Conservation (phyloP, 805 yeast genomes). For the Wickerhamomyces strasburgensis region DNA sequence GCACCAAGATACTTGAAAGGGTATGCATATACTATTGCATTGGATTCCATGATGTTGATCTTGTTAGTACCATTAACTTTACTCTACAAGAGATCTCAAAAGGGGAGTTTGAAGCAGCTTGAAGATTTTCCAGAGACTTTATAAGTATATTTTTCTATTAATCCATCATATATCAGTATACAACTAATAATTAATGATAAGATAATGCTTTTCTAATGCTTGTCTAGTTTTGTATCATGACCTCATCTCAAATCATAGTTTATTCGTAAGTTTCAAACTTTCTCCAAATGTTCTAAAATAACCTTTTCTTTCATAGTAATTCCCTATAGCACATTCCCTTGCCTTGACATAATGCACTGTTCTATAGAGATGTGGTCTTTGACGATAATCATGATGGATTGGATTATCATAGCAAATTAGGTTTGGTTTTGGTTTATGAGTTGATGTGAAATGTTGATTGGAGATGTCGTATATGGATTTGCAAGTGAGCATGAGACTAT, state of each 20-base stretch:
- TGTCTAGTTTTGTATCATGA: too few species aligned
- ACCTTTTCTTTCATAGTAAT: constrained; percentile 11
- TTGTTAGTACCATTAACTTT: constrained; percentile 25
- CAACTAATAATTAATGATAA: too few species aligned
- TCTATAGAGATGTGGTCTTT: constrained; percentile 6
- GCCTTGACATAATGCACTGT: constrained; percentile 10
- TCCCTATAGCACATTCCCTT: constrained; percentile 5
- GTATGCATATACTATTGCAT: constrained; percentile 30
- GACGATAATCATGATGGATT: constrained; percentile 14
- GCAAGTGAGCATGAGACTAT: constrained; percentile 19
- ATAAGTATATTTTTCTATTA: background rate
- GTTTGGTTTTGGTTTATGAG: constrained; percentile 8
- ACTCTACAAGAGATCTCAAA: constrained; percentile 12
- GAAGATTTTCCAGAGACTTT: background rate
- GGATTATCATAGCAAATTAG: constrained; percentile 21
- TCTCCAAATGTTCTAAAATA: constrained; percentile 9
- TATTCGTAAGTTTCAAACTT: too few species aligned
- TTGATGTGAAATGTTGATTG: constrained; percentile 7
- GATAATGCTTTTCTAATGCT: too few species aligned
- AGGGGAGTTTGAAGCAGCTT: background rate
- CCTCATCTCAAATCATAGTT: too few species aligned
- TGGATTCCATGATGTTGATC: constrained; percentile 23
- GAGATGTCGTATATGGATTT: constrained; percentile 16
- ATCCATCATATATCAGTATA: background rate
- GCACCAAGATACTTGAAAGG: constrained; percentile 55